phyloP scores from a whole-genome alignment of 768 basidiomycete species.

The Suillus decipiens region DNA sequence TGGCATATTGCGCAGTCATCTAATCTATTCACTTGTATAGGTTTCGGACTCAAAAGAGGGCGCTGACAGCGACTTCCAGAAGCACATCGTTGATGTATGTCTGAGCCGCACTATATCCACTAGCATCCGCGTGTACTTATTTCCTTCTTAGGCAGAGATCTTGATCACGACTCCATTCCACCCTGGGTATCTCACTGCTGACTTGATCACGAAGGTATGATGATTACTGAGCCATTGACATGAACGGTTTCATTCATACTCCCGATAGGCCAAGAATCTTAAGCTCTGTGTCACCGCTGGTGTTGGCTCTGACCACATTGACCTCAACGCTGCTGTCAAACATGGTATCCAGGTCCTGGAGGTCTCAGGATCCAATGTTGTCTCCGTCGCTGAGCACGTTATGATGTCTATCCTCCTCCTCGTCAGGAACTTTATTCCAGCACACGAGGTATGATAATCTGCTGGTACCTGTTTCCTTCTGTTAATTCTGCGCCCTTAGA shows the following conservation, averaged over 20 bases:
- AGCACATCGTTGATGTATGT: slow-evolving; percentile 76
- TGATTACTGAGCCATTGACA: background rate
- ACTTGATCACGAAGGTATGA: slow-evolving; percentile 65
- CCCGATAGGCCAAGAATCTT: slow-evolving; percentile 75
- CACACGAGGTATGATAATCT: slow-evolving; percentile 65
- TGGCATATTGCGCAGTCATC: slow-evolving; percentile 8
- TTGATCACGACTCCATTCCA: slow-evolving; percentile 87
- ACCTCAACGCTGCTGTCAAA: slow-evolving; percentile 86
- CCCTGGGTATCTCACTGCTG: slow-evolving; percentile 79
- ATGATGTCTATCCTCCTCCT: slow-evolving; percentile 89
- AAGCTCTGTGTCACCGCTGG: slow-evolving; percentile 90
- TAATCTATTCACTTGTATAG: slow-evolving; percentile 33
- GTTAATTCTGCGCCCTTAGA: slow-evolving; percentile 39
- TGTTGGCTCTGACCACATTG: slow-evolving; percentile 89
- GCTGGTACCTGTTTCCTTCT: background rate
- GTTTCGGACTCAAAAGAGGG: slow-evolving; percentile 86
- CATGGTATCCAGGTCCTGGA: slow-evolving; percentile 79
- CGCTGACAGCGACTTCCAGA: slow-evolving; percentile 77
- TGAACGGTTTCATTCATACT: slow-evolving; percentile 3
- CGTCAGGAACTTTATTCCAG: slow-evolving; percentile 87
- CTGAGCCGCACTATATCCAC: background rate
- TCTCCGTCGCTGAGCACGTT: slow-evolving; percentile 90
- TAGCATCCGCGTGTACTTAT: slow-evolving; percentile 17
- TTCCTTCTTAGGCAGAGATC: slow-evolving; percentile 60
- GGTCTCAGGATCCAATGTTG: slow-evolving; percentile 88